Evolutionary conservation across 2,329 filamentous ascomycete genomes (phyloP), one percentile per base, ranked within the genome.

Genomic region (Bipolaris oryzae): DNA sequence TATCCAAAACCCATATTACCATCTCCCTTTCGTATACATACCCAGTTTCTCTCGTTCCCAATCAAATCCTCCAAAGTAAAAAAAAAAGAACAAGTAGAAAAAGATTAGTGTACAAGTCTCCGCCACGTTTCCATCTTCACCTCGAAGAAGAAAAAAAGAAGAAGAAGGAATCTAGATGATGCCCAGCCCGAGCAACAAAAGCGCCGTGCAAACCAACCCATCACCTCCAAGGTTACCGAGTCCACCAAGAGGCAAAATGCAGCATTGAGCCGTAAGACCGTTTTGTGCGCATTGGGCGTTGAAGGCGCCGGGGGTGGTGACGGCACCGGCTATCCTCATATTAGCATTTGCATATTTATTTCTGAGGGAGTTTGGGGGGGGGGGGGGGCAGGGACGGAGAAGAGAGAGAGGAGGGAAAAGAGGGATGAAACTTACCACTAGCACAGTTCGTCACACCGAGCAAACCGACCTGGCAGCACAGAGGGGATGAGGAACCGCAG

Each of bases 381-480:
- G 20, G 7, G 11, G 5, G 21, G 21, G 21, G 15, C 5, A 25
- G 21, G 11, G 15, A 23, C 6, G 20, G 13, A 11, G 15, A 5
- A 23, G 16, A 15, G 35, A 31, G n/a, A 34, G n/a, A 5, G 15
- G 18, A 5, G 23, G 9, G 25, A 5, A 34, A 57, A 5, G 21
- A 21, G 21, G 21, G 23, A 25, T 25, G 23, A 2, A 25, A 25
- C 61, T 2, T 59, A 67, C 64, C 57, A 23, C 61, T 66, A 5
- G 53, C 59, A 47, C 64, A 67, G 55, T 60, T 59, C 45, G 66
- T 35, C 37, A 63, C 57, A 21, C 64, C 64, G 2, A 60, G 45
- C 3, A 64, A 42, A 28, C 60, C 59, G 13, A 62, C 56, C n/a
- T 66, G 58, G 57, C 64, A 67, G 57, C 64, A 67, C 4, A 61